phyloP scores from a whole-genome alignment of 129 eudicot genomes.

The Helichrysum umbraculigerum region DNA sequence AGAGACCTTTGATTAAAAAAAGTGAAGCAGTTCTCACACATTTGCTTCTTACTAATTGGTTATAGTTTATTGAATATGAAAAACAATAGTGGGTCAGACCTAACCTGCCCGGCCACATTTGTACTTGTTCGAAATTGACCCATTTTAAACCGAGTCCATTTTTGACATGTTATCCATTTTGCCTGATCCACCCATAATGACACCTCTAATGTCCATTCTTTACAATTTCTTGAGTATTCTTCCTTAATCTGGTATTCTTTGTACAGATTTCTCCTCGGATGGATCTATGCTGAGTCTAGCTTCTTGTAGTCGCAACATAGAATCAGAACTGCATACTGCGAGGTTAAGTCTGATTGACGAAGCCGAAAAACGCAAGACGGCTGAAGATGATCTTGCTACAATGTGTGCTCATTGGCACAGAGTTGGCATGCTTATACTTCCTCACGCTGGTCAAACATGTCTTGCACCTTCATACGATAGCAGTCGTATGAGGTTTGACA shows the following conservation, averaged over 20 bases:
- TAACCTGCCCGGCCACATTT: background rate
- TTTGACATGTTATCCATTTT: background rate
- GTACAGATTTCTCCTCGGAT: conserved; percentile 65
- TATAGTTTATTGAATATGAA: too few relatives aligned
- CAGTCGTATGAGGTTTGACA: conserved; percentile 32
- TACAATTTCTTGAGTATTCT: background rate
- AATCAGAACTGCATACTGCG: conserved; percentile 50
- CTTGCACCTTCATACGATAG: conserved; percentile 38
- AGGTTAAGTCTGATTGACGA: conserved; percentile 57
- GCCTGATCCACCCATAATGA: background rate
- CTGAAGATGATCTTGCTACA: conserved; percentile 50
- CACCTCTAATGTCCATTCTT: background rate
- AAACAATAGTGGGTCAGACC: background rate
- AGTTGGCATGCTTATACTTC: conserved; percentile 37
- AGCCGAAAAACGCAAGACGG: conserved; percentile 60
- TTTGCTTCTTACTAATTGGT: too few relatives aligned
- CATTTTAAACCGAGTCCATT: background rate
- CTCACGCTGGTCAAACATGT: conserved; percentile 40
- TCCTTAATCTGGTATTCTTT: background rate
- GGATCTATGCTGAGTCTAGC: conserved; percentile 45
- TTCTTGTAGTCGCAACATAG: conserved; percentile 43
- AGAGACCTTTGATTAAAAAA: background rate
- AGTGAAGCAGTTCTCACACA: too few relatives aligned
- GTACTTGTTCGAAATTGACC: background rate
- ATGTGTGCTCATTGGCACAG: conserved; percentile 56